Evolutionary conservation across 2,329 filamentous ascomycete genomes (phyloP).

Genomic region (Cladosporium sp.): DNA sequence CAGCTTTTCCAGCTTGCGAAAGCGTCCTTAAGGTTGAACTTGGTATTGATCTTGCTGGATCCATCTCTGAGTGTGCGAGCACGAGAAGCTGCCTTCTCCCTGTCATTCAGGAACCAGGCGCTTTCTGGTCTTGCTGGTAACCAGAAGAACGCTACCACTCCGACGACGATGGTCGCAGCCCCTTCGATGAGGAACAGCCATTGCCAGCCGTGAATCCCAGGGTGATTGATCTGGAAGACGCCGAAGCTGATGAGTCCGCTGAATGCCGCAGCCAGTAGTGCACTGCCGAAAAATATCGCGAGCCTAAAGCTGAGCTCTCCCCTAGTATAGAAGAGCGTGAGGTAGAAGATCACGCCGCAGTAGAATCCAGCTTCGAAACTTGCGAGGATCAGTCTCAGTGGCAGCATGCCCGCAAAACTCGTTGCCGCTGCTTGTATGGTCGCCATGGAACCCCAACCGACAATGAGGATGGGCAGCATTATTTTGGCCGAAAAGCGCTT

Average conservation of each 20-base stretch:
- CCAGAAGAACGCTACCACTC: slow-evolving; percentile 31
- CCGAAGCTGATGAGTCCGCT: slow-evolving; percentile 40
- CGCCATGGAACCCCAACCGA: slow-evolving; percentile 47
- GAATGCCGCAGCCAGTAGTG: slow-evolving; percentile 39
- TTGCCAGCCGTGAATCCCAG: slow-evolving; percentile 44
- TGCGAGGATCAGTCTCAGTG: slow-evolving; percentile 48
- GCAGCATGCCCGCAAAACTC: slow-evolving; percentile 47
- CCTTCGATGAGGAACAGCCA: slow-evolving; percentile 45
- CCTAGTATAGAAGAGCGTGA: slow-evolving; percentile 47
- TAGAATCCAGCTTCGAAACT: slow-evolving; percentile 53
- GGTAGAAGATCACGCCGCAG: slow-evolving; percentile 51
- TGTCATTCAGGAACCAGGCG: slow-evolving; percentile 37
- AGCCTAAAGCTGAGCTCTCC: slow-evolving; percentile 42
- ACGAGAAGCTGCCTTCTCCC: slow-evolving; percentile 38
- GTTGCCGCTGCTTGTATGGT: slow-evolving; percentile 47
- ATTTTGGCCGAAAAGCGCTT: slow-evolving; percentile 44
- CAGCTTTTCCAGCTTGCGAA: slow-evolving; percentile 42
- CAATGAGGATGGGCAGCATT: slow-evolving; percentile 42
- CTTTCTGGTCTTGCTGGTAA: slow-evolving; percentile 31
- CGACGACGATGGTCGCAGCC: slow-evolving; percentile 33
- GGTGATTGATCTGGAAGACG: slow-evolving; percentile 47
- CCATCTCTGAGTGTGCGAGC: slow-evolving; percentile 45
- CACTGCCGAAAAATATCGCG: slow-evolving; percentile 43
- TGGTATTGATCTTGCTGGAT: slow-evolving; percentile 35
- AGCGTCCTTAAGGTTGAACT: slow-evolving; percentile 38